These are phyloP conservation scores for Penicillium sp. DNA, from an alignment of 2,329 filamentous ascomycete species.

Conservation along the genomic window DNA sequence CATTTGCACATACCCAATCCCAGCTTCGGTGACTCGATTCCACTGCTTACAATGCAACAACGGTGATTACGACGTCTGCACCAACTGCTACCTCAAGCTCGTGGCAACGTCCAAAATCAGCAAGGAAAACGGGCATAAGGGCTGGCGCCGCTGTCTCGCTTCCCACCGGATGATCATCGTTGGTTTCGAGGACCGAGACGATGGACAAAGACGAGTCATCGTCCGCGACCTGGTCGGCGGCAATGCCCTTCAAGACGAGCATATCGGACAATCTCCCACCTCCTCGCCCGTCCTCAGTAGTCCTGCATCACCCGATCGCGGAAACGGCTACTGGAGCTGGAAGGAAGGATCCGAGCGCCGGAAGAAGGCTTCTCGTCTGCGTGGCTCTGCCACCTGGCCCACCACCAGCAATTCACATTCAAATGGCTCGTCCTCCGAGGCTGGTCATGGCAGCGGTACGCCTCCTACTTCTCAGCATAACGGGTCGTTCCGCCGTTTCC, in stretches of 20 bases:
- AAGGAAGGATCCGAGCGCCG: conserved; percentile 43
- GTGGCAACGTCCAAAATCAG: conserved; percentile 66
- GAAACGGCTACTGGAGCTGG: conserved; percentile 45
- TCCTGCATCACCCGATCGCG: conserved; percentile 34
- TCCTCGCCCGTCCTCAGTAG: conserved; percentile 16
- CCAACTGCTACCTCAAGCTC: conserved; percentile 71
- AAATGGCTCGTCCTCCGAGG: conserved; percentile 18
- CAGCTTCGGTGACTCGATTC: conserved; percentile 68
- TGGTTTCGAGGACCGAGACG: conserved; percentile 69
- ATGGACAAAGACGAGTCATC: conserved; percentile 68
- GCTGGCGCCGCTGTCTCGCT: conserved; percentile 79
- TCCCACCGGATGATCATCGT: conserved; percentile 85
- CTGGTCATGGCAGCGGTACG: conserved; percentile 13
- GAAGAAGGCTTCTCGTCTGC: conserved; percentile 41
- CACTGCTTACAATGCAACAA: conserved; percentile 77
- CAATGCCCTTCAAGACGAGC: conserved; percentile 64
- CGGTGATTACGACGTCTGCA: conserved; percentile 88
- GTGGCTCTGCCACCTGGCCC: conserved; percentile 18
- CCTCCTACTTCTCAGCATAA: conserved; percentile 20
- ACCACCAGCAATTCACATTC: conserved; percentile 5
- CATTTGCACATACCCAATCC: conserved; percentile 72
- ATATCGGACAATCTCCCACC: conserved; percentile 37
- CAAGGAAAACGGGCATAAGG: conserved; percentile 72
- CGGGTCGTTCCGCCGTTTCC: conserved; percentile 53
- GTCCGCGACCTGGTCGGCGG: conserved; percentile 78